Base-by-base conservation (phyloP, 345 rosid species). In the Bruguiera parviflora region DNA sequence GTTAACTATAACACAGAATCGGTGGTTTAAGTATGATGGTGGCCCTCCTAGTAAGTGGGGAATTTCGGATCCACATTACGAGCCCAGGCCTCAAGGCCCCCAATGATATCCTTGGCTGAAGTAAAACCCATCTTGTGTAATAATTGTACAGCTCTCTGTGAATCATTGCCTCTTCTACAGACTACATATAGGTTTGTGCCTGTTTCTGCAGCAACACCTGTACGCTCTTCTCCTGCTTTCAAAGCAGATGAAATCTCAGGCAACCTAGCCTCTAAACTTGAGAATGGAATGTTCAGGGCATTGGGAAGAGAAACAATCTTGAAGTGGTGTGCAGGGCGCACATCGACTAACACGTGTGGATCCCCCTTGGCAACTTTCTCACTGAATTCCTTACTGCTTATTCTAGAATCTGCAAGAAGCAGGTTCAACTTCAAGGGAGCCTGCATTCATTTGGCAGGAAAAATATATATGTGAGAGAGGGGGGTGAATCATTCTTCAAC, bases 81-180 rank as follows among this genome's bases (percentile, higher is more conserved):
- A 27, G 89, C 83, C 97, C 99, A 95, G 20, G 85, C 84, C 77
- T 89, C 90, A 16, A 92, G 62, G 9, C 99, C 99, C 43, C 99
- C 99, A 11, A 85, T 63, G 55, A 95, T 86, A 73, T 92, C 97
- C 73, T 71, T 89, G 16, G 93, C 97, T 10, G 84, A 77, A 65
- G 59, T 18, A 49, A 88, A 83, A 60, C 99, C 99, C 43, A 68
- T 64, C 18, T 80, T 82, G 46, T 81, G 90, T 61, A 91, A 85
- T 64, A 73, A 70, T 47, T 91, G 78, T 57, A 94, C 97, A 18
- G 97, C 98, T 70, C 91, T 88, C 79, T 94, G 98, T 39, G 97
- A 94, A 77, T 92, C 93, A 13, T 94, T 94, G 65, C 98, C 97
- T 29, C 97, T 90, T 79, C 97, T 87, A 63, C 98, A 94, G 15